Evolutionary conservation across 2,329 filamentous ascomycete genomes (phyloP), one percentile per base, ranked within the genome.

Genomic region (Lachnellula suecica): DNA sequence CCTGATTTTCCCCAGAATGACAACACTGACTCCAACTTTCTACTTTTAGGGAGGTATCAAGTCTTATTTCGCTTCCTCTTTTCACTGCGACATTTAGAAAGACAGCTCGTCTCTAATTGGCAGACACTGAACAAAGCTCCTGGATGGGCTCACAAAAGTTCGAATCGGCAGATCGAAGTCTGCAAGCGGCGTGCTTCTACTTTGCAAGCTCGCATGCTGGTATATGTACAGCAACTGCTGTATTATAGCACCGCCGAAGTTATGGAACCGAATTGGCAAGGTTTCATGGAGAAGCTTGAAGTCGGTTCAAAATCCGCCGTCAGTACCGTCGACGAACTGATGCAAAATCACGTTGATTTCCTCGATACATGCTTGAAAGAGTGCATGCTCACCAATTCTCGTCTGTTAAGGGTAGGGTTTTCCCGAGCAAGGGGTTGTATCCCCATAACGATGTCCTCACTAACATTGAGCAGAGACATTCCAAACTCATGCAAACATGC

Each of bases 331-430:
- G 92, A 97, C 64, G 91, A 97, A 72, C 73, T 97, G 67, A 97
- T 97, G 92, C 89, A 97, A 72, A 91, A 97, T 65, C 92, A 97
- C 71, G 91, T 97, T 53, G 92, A 97, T 72, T 97, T 97, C 69
- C 74, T 97, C 44, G 92, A 96, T 61, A 97, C 92, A 4, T 97
- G 92, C 68, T 77, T 97, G 63, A 97, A 97, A 72, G 92, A 96
- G 73, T 96, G 93, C 74, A 97, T 97, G 90, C 78, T 97, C 58
- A 97, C 93, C 20, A 96, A 97, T 70, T 89, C 89, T 66, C 96
- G 96, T 73, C 79, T 97, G 6, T 74, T 97, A 4, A 86, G 90
- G 71, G 91, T 95, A 78, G 15, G 15, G 29, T 40, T 8, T 22
- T 9, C 10, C 19, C 10, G 5, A 13, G 15, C 17, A 22, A 40